Percentiles rank a stretch among this genome's conserved stretches.
phyloP scores from a whole-genome alignment of 208 protist genomes.

The Plasmodiophora brassicae region DNA sequence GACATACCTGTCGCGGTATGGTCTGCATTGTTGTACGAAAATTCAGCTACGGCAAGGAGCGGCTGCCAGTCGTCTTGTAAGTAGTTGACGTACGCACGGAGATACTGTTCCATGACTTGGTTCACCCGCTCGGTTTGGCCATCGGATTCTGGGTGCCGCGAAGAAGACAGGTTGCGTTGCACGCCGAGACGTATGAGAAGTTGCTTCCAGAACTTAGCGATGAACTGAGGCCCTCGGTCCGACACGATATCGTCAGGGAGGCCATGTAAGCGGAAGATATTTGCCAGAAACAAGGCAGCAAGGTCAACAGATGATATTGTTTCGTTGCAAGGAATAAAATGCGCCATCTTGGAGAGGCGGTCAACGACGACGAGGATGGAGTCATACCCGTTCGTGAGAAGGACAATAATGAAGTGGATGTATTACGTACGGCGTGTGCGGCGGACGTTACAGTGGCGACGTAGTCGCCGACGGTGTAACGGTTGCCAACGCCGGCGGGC shows the following conservation, averaged over 20 bases:
- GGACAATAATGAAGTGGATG: no score
- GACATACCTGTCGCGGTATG: not conserved
- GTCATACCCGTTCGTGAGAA: not conserved
- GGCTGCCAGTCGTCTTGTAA: not conserved
- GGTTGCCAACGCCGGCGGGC: no score
- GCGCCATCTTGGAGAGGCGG: conserved; percentile 12
- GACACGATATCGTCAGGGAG: conserved; percentile 10
- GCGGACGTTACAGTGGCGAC: no score
- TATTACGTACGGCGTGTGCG: no score
- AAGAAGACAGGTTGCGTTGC: not conserved
- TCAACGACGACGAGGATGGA: not conserved
- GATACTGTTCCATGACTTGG: not conserved
- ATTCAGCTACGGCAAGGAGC: not conserved
- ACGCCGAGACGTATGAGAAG: not conserved
- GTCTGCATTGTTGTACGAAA: not conserved
- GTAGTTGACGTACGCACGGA: not conserved
- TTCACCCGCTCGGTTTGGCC: conserved; percentile 11
- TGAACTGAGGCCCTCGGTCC: not conserved
- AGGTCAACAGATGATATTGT: no score
- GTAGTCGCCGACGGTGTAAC: no score
- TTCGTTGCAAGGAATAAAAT: not conserved
- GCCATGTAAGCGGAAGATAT: not conserved
- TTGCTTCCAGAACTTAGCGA: not conserved
- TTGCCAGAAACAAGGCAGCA: not conserved
- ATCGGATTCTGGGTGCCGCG: not conserved